Percentiles rank a stretch among this genome's conserved stretches.
phyloP scores from a whole-genome alignment of 2,329 filamentous ascomycete genomes.

The Ciborinia camelliae region DNA sequence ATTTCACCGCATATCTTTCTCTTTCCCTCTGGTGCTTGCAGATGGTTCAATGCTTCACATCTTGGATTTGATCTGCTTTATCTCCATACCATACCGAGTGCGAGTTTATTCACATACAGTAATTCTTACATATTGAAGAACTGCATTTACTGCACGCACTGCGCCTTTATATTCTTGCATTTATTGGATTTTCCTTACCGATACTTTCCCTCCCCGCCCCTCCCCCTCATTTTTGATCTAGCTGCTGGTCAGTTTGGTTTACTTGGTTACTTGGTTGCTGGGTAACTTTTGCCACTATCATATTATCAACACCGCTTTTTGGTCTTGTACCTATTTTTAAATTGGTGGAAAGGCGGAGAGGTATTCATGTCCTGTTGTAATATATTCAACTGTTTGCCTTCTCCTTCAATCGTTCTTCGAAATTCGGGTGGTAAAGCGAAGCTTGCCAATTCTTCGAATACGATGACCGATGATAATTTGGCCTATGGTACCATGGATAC shows the following conservation, averaged over 20 bases:
- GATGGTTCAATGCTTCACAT: conserved; percentile 14
- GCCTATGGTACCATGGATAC: conserved; percentile 9
- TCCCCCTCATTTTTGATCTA: conserved; percentile 3
- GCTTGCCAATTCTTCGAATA: conserved; percentile 1
- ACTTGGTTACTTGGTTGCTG: conserved; percentile 1
- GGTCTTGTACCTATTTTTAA: conserved; percentile 8
- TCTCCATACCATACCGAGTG: background rate
- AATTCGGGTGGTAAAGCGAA: conserved; percentile 3
- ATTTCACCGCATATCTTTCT: conserved; percentile 8
- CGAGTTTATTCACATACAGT: background rate
- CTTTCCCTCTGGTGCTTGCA: conserved; percentile 10
- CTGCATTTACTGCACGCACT: conserved; percentile 7
- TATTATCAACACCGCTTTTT: conserved; percentile 13
- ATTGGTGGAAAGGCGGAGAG: conserved; percentile 7
- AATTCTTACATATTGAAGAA: background rate
- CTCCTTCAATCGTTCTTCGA: background rate
- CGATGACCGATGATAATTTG: conserved; percentile 5
- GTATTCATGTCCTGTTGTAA: conserved; percentile 17
- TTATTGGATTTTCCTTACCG: conserved; percentile 3
- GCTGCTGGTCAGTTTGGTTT: conserved; percentile 12
- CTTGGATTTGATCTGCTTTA: background rate
- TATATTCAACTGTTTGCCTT: conserved; percentile 13
- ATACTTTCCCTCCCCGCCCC: background rate
- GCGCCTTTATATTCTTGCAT: conserved; percentile 10
- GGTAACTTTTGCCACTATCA: conserved; percentile 10